Evolutionary conservation across 768 basidiomycete species (phyloP), one percentile per base, ranked within the genome.

Genomic region (Boletus huronensis): DNA sequence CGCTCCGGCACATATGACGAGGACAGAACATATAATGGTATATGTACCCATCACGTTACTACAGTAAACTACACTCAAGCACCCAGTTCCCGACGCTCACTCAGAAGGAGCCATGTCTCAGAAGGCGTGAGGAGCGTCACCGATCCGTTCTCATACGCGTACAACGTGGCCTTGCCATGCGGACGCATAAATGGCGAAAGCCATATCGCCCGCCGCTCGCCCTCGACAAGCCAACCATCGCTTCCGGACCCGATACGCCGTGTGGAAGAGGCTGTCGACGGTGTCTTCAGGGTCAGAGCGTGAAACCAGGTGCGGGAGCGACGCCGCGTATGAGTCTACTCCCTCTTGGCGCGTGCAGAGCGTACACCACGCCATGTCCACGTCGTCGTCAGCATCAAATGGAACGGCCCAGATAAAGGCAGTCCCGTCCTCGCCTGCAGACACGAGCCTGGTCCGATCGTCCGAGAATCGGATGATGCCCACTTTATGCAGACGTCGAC

Each of bases 391-490:
- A 1, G 38, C 29, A 3, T 45, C 52, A n/a, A 41, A 43, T 2
- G 53, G 19, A 44, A 56, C 32, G 3, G 53, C 11, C 64, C 61
- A 63, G 5, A 23, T 42, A 4, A 40, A 57, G 11, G 54, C 39
- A 3, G 34, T 32, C 31, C 51, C 58, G 11, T 65, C 61, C 31
- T 57, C 50, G 19, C 54, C 52, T n/a, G 10, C 43, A 11, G 55
- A 54, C 11, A 19, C 54, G 14, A 66, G 40, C 14, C 10, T 54
- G 5, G 53, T 47, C 8, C 3, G 28, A 26, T 59, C 57, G 1
- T 53, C 52, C 9, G 54, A 63, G 29, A 63, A 63, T 35, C 19
- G 44, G 31, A 59, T 9, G 8, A 48, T 29, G 13, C 50, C 57
- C 11, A 62, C n/a, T n/a, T n/a, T n/a, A 60, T 8, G 49, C 29